Conservation (phyloP, 495 filamentous ascomycete genomes). For the Lasiosphaeria miniovina region DNA sequence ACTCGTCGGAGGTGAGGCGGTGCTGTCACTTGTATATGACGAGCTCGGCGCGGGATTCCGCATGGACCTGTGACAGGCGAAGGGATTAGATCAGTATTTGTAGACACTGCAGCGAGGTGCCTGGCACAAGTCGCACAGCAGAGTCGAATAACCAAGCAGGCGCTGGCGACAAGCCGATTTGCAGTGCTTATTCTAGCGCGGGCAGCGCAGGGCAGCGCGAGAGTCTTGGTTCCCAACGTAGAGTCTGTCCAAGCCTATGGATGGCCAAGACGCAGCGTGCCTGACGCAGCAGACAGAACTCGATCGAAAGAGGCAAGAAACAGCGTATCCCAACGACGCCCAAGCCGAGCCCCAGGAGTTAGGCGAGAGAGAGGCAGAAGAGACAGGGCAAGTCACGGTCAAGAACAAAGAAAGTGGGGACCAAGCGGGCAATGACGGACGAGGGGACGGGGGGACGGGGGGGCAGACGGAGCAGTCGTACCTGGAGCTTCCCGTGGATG, state of each 20-base stretch:
- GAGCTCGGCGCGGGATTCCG: slow-evolving; percentile 43
- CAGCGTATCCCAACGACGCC: slow-evolving; percentile 1
- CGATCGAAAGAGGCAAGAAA: slow-evolving; percentile 3
- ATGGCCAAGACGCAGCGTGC: slow-evolving; percentile 4
- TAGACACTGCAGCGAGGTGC: slow-evolving; percentile 30
- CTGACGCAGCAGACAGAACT: not conserved
- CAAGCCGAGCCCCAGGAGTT: not conserved
- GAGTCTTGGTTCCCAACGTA: slow-evolving; percentile 5
- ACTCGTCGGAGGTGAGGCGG: slow-evolving; percentile 41
- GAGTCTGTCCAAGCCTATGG: slow-evolving; percentile 1
- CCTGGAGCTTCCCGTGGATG: slow-evolving; percentile 24
- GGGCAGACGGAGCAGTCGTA: slow-evolving; percentile 12
- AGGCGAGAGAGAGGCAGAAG: not conserved
- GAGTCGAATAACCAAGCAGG: slow-evolving; percentile 24
- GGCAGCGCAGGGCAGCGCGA: not conserved
- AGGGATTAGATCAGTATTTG: slow-evolving; percentile 35
- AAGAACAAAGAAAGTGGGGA: slow-evolving; percentile 8
- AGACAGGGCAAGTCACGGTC: slow-evolving; percentile 2
- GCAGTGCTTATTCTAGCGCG: slow-evolving; percentile 11
- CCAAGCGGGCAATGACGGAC: not conserved
- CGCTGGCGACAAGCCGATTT: slow-evolving; percentile 18
- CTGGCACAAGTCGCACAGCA: slow-evolving; percentile 33
- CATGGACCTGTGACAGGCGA: slow-evolving; percentile 32
- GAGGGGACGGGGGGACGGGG: not conserved
- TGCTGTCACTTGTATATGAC: slow-evolving; percentile 36